Evolutionary conservation across 176 grass and related monocot species (phyloP).

Genomic region (Aegilops bicornis): DNA sequence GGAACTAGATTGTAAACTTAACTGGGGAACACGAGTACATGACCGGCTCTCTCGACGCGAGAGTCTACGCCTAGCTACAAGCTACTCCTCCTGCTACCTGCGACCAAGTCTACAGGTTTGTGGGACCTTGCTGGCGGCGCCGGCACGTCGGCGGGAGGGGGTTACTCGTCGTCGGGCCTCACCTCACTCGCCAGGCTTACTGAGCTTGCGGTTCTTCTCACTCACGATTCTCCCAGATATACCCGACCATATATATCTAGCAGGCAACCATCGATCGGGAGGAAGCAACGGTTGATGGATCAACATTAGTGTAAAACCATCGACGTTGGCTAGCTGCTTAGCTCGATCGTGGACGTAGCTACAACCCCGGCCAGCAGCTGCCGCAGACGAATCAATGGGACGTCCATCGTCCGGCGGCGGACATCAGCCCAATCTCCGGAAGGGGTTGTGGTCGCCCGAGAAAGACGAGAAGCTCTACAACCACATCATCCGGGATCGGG

Average conservation of each 20-base stretch:
- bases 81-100: too few species aligned
- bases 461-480: slow-evolving; percentile 77
- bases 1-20: too few species aligned
- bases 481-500: slow-evolving; percentile 73
- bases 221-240: slow-evolving; percentile 50
- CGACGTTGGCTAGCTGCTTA: background rate
- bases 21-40: too few species aligned
- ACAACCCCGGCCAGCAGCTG: background rate
- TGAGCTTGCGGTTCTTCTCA: slow-evolving; percentile 42
- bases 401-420: slow-evolving; percentile 34
- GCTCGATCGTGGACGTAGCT: background rate
- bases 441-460: slow-evolving; percentile 68
- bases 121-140: too few species aligned
- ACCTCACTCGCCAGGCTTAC: background rate
- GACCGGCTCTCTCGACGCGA: too few species aligned
- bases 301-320: background rate
- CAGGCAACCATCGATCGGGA: background rate
- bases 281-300: background rate
- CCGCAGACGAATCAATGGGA: slow-evolving; percentile 38
- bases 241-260: background rate
- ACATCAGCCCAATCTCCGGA: slow-evolving; percentile 61
- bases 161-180: too few species aligned
- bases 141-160: too few species aligned
- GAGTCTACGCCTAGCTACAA: too few species aligned
- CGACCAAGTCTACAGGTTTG: too few species aligned